A percentile compares a stretch with the other conserved stretches of the same genome.
These are phyloP conservation scores for Oryza longistaminata DNA, from an alignment of 176 grass and related monocot genomes.

Conservation along the genomic window DNA sequence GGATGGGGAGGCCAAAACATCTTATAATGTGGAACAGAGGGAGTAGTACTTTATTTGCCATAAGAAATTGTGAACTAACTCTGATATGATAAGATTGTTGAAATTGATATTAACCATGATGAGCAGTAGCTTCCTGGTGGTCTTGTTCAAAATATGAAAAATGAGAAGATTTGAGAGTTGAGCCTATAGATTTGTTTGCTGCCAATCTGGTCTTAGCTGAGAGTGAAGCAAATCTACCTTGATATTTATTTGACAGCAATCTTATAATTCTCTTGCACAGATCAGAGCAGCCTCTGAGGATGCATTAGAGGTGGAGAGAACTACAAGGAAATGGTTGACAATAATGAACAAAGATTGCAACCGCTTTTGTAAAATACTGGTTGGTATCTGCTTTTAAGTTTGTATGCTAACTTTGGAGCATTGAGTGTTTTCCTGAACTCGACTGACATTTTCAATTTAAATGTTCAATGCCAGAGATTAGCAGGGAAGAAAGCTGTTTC, in stretches of 20 bases:
- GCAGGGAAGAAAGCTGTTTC: slow-evolving; percentile 43
- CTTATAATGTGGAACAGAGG: too few relatives aligned
- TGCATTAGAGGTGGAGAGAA: slow-evolving; percentile 80
- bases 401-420: not conserved
- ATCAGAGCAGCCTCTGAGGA: slow-evolving; percentile 68
- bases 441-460: slow-evolving; percentile 25
- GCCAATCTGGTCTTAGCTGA: slow-evolving; percentile 12
- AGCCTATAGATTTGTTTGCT: slow-evolving; percentile 16
- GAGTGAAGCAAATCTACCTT: not conserved
- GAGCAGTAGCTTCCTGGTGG: slow-evolving; percentile 13
- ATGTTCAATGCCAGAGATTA: slow-evolving; percentile 56
- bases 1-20: too few relatives aligned
- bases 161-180: not conserved
- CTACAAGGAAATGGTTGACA: slow-evolving; percentile 66
- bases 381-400: slow-evolving; percentile 34
- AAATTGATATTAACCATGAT: not conserved
- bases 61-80: not conserved
- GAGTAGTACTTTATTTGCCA: not conserved
- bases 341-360: slow-evolving; percentile 97
- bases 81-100: slow-evolving; percentile 7
- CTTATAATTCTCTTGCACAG: slow-evolving; percentile 44
- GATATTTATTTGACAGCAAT: slow-evolving; percentile 22
- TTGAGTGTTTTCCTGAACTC: not conserved
- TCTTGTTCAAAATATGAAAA: not conserved
- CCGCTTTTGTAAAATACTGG: slow-evolving; percentile 99